Conservation (phyloP, 495 filamentous ascomycete genomes). For the Pseudotulostoma volvatum region DNA sequence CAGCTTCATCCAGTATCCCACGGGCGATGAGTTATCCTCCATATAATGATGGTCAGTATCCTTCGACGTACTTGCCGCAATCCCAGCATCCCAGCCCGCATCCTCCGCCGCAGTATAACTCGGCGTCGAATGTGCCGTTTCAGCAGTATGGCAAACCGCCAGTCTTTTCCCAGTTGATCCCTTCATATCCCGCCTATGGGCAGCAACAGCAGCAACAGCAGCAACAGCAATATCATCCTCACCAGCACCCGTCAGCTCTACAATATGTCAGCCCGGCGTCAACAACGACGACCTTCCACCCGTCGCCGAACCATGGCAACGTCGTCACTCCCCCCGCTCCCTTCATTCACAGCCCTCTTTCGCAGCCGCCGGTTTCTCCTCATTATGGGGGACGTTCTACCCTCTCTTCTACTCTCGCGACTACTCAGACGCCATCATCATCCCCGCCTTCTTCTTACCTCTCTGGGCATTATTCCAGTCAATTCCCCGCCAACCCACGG, state of each 20-base stretch:
- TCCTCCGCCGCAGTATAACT: slow-evolving; percentile 22
- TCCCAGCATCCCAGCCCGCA: slow-evolving; percentile 9
- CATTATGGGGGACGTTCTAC: slow-evolving; percentile 17
- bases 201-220: slow-evolving; percentile 11
- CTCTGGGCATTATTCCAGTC: slow-evolving; percentile 8
- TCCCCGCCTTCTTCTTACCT: background rate
- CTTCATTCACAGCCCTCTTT: slow-evolving; percentile 11
- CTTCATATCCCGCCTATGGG: slow-evolving; percentile 17
- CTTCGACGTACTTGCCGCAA: slow-evolving; percentile 25
- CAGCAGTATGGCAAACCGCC: slow-evolving; percentile 27
- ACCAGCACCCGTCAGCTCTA: slow-evolving; percentile 7
- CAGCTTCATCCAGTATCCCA: slow-evolving; percentile 11
- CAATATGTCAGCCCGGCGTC: slow-evolving; percentile 26
- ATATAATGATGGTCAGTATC: slow-evolving; percentile 28
- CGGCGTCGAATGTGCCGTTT: slow-evolving; percentile 16
- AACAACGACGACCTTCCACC: slow-evolving; percentile 12
- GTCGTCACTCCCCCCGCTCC: slow-evolving; percentile 11
- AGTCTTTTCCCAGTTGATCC: slow-evolving; percentile 19
- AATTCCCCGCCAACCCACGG: background rate
- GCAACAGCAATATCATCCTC: slow-evolving; percentile 9
- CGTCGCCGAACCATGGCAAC: slow-evolving; percentile 13
- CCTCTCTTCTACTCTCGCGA: slow-evolving; percentile 2
- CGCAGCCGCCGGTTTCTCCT: slow-evolving; percentile 2
- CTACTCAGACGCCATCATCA: background rate
- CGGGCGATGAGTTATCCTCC: slow-evolving; percentile 35